phyloP scores from a whole-genome alignment of 2,329 filamentous ascomycete genomes.

The Cadophora sp. region DNA sequence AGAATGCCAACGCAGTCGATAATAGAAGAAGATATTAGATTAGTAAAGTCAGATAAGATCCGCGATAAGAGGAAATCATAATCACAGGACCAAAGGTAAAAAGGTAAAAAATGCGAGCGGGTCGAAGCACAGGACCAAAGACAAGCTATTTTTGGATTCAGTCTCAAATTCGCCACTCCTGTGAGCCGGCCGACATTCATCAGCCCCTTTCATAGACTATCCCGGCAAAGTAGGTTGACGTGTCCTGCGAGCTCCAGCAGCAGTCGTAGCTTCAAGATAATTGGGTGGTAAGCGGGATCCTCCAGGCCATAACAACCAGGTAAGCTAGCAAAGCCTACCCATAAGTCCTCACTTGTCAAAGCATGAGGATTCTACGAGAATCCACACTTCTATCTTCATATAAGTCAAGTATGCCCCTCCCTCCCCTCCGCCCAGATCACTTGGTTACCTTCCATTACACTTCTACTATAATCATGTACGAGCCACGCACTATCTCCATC shows the following conservation, averaged over 20 bases:
- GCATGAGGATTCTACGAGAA: neutral
- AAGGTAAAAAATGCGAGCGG: neutral
- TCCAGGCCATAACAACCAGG: neutral
- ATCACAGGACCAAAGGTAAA: neutral
- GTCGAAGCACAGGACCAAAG: too few species aligned
- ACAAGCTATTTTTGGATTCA: neutral
- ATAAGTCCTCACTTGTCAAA: neutral
- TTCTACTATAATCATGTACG: constrained; percentile 4
- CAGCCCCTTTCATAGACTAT: constrained; percentile 1
- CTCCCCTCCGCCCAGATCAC: neutral
- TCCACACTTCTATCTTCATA: constrained; percentile 4
- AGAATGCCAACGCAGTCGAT: neutral
- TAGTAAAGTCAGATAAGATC: neutral
- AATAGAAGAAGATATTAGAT: neutral
- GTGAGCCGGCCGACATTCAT: neutral
- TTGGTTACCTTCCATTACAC: neutral
- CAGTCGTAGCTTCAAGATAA: neutral
- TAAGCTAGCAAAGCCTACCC: neutral
- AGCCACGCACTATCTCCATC: constrained; percentile 2
- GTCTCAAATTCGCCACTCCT: constrained; percentile 1
- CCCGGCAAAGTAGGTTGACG: neutral
- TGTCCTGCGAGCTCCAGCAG: constrained; percentile 2
- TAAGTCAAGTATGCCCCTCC: constrained; percentile 10
- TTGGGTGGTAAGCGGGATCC: constrained; percentile 3
- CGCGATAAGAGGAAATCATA: neutral